Base-by-base conservation (phyloP, 306 rosid genomes). In the Coriaria nepalensis region DNA sequence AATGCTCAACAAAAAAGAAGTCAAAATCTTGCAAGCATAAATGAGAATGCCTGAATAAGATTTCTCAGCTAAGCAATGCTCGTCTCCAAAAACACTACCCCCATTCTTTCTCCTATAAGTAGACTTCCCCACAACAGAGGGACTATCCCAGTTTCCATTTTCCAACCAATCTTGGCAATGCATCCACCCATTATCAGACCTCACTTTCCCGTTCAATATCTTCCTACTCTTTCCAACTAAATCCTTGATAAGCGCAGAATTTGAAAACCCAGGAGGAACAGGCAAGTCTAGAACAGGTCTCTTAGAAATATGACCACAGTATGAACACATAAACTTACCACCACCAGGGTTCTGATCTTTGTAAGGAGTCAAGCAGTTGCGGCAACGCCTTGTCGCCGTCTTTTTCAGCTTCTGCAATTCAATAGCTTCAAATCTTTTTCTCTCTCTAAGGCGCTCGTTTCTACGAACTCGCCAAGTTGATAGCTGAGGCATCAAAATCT, bases 301-400 rank as follows among this genome's bases (percentile, higher is more conserved):
- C 76, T 79, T 92, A 0, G 98, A 92, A 47, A 92, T 68, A 76
- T 82, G 96, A 35, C 98, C 98, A 50, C 98, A 92, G 68, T 72
- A 82, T 5, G 94, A 85, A 66, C 98, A 92, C 98, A 92, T 92
- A 71, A 92, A 92, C 59, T 82, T 69, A 44, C 98, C 96, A 46
- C 98, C 96, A 10, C 96, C 93, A 33, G 98, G 98, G 62, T 92
- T 92, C 72, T 92, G 98, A 63, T 92, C 98, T 73, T 93, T 75
- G 53, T 92, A 92, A 0, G 96, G 93, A 44, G 81, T 82, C 75
- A 75, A 78, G 61, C 98, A 92, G 63, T 92, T 92, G 7, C 98
- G 73, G 35, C 98, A 92, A 47, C 96, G 64, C 62, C 94, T 74
- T 0, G 94, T 92, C 5, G 98, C 98, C 4, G 96, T 78, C 47